Evolutionary conservation across 2,329 filamentous ascomycete genomes (phyloP), one percentile per base, ranked within the genome.

Genomic region (Colletotrichum tanaceti): DNA sequence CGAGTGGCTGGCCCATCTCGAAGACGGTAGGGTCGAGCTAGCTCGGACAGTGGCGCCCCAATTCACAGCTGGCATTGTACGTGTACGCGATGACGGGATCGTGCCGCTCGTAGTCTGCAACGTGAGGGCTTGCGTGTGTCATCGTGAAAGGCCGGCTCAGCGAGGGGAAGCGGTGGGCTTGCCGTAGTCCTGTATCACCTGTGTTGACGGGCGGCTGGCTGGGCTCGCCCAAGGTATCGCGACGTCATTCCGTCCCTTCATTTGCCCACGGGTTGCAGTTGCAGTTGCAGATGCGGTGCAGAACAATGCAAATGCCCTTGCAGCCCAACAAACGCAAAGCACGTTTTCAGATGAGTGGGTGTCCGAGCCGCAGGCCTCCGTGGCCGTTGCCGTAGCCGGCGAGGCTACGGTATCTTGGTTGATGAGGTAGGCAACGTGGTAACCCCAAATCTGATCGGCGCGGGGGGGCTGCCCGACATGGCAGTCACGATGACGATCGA

Each of bases 171-270:
- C 32, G 49, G 4, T 18, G n/a, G 16, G n/a, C 18, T 44, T 16
- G 10, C 32, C 4, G n/a, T 54, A 53, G 22, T 43, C 7, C 32
- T 16, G 18, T 20, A 9, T n/a, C 35, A 4, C 32, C 16, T 6
- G 38, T 13, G 35, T 38, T 28, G 35, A 39, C 9, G 41, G 20
- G 20, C 13, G 22, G 13, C 11, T 28, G 24, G 13, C 18, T 32
- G 16, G 16, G 22, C 39, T 22, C 24, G 18, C 14, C 32, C 38
- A 28, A 32, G 46, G 32, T 22, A 58, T 39, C 20, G 41, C 55
- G 57, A 69, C 66, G 66, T 69, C 66, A 69, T 65, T 61, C 22
- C 62, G 41, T 65, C 35, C 38, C 16, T 47, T 46, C 14, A 18
- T 18, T 16, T 20, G 35, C 24, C 6, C 14, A 32, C 32, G 43